These are phyloP conservation scores for Cyberlindnera xylosilytica DNA, from an alignment of 805 yeast genomes.

Conservation along the genomic window DNA sequence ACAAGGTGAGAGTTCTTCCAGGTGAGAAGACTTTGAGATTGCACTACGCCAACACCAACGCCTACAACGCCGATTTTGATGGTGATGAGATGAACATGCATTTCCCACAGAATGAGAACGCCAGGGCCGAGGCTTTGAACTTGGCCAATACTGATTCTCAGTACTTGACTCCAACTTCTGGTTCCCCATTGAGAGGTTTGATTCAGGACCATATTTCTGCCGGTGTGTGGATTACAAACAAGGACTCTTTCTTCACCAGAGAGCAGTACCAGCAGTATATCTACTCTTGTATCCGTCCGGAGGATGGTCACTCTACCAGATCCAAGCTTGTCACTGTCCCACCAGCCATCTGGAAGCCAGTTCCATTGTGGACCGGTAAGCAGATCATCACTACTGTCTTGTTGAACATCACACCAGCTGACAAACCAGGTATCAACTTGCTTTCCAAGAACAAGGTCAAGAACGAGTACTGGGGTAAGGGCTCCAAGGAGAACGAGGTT, in stretches of 20 bases:
- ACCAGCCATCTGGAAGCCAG: conserved; percentile 86
- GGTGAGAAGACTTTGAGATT: conserved; percentile 95
- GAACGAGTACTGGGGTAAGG: conserved; percentile 90
- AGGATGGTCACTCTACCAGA: conserved; percentile 89
- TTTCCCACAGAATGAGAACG: conserved; percentile 97
- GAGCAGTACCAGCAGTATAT: conserved; percentile 91
- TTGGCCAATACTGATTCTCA: conserved; percentile 97
- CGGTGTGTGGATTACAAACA: conserved; percentile 96
- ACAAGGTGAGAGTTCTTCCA: conserved; percentile 92
- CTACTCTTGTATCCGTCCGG: conserved; percentile 94
- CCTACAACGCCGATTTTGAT: conserved; percentile 97
- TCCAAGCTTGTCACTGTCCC: conserved; percentile 72
- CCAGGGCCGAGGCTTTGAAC: conserved; percentile 92
- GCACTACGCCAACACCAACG: conserved; percentile 99
- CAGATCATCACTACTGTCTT: conserved; percentile 92
- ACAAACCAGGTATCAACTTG: conserved; percentile 89
- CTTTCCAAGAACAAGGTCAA: conserved; percentile 83
- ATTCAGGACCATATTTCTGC: conserved; percentile 99
- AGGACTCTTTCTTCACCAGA: conserved; percentile 87
- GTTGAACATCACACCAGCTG: conserved; percentile 80
- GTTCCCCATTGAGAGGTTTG: conserved; percentile 96
- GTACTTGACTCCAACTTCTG: conserved; percentile 96
- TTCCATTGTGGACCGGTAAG: conserved; percentile 95
- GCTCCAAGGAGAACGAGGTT: conserved; percentile 82
- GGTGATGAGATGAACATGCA: conserved; percentile 99